These are phyloP conservation scores for Saccharomyces hybrid DNA, from an alignment of 1,139 yeast genomes.

Conservation along the genomic window DNA sequence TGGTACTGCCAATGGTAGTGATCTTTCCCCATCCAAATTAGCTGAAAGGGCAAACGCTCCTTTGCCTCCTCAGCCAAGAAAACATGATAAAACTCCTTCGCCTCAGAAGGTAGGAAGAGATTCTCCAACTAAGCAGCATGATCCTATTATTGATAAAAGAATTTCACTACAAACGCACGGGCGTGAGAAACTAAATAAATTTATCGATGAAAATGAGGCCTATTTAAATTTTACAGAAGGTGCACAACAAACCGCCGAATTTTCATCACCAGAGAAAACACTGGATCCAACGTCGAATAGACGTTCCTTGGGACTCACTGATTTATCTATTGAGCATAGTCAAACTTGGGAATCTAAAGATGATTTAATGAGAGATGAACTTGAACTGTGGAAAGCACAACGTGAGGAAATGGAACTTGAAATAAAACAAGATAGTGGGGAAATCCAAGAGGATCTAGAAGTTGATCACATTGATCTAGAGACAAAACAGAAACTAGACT, in stretches of 20 bases:
- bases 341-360: slow-evolving; percentile 5
- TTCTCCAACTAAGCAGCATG: neutral
- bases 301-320: slow-evolving; percentile 8
- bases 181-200: slow-evolving; percentile 17
- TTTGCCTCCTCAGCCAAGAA: slow-evolving; percentile 3
- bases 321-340: slow-evolving; percentile 15
- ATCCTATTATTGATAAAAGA: neutral
- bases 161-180: neutral
- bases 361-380: slow-evolving; percentile 8
- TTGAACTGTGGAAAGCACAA: slow-evolving; percentile 6
- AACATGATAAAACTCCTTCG: neutral
- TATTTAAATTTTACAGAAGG: slow-evolving; percentile 24
- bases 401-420: slow-evolving; percentile 20
- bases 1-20: neutral
- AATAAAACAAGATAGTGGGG: slow-evolving; percentile 8
- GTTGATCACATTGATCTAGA: slow-evolving; percentile 5
- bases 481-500: slow-evolving; percentile 1
- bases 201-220: slow-evolving; percentile 21
- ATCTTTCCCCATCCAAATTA: slow-evolving; percentile 4
- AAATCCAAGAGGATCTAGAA: slow-evolving; percentile 2
- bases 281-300: slow-evolving; percentile 12
- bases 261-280: slow-evolving; percentile 7
- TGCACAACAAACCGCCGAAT: slow-evolving; percentile 6
- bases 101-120: neutral
- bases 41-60: slow-evolving; percentile 1